These are phyloP conservation scores for Penicillium ochrochloron DNA, from an alignment of 495 filamentous ascomycete genomes.

Conservation along the genomic window DNA sequence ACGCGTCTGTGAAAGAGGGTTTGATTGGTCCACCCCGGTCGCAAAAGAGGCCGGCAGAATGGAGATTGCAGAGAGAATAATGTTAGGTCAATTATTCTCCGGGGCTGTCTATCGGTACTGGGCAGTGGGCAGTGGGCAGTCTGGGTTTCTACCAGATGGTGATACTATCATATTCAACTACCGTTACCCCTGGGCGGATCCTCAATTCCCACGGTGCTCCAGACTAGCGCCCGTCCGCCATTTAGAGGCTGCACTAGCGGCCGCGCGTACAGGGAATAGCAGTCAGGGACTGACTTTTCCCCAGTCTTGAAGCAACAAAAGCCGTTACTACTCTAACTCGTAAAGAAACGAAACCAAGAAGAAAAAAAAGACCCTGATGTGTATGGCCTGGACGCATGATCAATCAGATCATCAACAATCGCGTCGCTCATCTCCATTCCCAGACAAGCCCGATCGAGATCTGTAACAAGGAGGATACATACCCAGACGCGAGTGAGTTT, in stretches of 20 bases:
- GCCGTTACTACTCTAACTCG: not conserved
- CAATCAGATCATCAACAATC: constrained; percentile 1
- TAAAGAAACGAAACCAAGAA: not conserved
- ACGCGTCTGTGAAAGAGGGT: constrained; percentile 16
- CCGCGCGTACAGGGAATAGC: constrained; percentile 21
- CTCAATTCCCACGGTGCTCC: constrained; percentile 16
- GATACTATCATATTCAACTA: too few species aligned
- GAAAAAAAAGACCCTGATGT: not conserved
- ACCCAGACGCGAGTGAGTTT: constrained; percentile 21
- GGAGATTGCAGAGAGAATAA: not conserved
- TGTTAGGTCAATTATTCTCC: constrained; percentile 26
- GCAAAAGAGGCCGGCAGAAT: constrained; percentile 23
- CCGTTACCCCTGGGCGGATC: constrained; percentile 23
- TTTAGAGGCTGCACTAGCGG: constrained; percentile 18
- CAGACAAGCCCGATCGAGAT: constrained; percentile 11
- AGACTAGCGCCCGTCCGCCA: constrained; percentile 19
- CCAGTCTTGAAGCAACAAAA: not conserved
- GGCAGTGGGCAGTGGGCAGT: too few species aligned
- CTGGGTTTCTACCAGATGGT: not conserved
- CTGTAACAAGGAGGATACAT: not conserved
- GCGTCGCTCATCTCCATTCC: constrained; percentile 1
- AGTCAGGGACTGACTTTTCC: not conserved
- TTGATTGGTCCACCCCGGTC: constrained; percentile 17
- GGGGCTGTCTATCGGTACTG: not conserved
- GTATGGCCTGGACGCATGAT: not conserved